A percentile compares a stretch with the other conserved stretches of the same genome.
Conservation (phyloP, 768 basidiomycete genomes). For the Kwoniella mangroviensis region DNA sequence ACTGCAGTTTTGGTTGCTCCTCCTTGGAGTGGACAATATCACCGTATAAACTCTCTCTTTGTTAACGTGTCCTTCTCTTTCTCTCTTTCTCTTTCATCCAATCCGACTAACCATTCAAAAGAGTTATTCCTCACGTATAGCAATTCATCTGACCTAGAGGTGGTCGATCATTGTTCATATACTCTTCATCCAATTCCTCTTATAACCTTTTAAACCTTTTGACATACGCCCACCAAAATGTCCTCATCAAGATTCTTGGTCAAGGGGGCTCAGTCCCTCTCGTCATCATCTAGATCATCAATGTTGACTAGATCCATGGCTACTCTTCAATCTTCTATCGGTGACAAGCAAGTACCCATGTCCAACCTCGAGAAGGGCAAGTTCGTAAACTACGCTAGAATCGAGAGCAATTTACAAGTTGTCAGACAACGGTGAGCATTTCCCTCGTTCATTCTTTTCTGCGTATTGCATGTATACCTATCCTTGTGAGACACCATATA, state of each 20-base stretch:
- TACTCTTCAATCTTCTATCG: constrained; percentile 48
- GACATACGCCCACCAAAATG: constrained; percentile 27
- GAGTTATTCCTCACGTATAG: neutral
- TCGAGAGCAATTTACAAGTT: constrained; percentile 93
- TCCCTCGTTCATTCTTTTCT: constrained; percentile 59
- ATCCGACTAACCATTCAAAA: neutral
- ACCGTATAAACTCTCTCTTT: neutral
- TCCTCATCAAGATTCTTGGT: constrained; percentile 35
- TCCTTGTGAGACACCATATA: neutral
- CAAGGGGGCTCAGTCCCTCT: constrained; percentile 34
- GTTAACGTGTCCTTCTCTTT: neutral
- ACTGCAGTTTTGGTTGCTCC: neutral
- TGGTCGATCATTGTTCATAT: neutral
- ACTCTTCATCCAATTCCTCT: neutral
- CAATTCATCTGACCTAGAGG: constrained; percentile 9
- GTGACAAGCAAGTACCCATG: constrained; percentile 60
- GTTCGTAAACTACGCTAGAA: constrained; percentile 67
- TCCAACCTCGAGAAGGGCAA: constrained; percentile 58
- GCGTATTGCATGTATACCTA: neutral
- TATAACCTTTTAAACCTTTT: neutral
- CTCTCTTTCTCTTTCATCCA: constrained; percentile 7
- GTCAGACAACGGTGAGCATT: constrained; percentile 74
- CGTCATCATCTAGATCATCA: constrained; percentile 34
- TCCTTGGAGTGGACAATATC: neutral
- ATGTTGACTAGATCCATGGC: constrained; percentile 47